Evolutionary conservation across 2,329 filamentous ascomycete genomes (phyloP).

Genomic region (Endocalyx cinctus): DNA sequence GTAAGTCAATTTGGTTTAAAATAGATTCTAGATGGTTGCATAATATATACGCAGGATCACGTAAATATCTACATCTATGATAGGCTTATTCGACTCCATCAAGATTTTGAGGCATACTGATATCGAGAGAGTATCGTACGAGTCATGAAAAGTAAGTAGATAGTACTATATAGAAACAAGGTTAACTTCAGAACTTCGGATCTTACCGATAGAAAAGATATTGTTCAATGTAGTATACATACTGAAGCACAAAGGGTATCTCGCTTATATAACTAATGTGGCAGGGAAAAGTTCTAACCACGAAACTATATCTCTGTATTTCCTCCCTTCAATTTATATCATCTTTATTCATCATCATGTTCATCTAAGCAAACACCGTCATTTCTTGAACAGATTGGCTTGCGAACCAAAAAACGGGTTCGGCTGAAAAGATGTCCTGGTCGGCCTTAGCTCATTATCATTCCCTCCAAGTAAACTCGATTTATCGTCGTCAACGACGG

Average conservation of each 20-base stretch:
- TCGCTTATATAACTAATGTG: background rate
- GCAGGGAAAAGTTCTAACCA: background rate
- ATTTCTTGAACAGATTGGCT: conserved; percentile 32
- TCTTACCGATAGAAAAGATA: too few relatives aligned
- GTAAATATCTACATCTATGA: too few relatives aligned
- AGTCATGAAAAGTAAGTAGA: too few relatives aligned
- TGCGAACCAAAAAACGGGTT: conserved; percentile 39
- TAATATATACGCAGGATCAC: too few relatives aligned
- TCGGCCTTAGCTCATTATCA: too few relatives aligned
- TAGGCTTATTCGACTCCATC: too few relatives aligned
- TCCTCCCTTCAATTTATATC: background rate
- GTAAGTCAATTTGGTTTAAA: too few relatives aligned
- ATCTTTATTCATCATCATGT: background rate
- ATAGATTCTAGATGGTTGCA: too few relatives aligned
- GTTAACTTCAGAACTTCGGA: background rate
- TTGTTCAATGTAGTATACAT: too few relatives aligned
- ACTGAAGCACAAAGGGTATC: background rate
- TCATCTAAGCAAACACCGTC: conserved; percentile 4
- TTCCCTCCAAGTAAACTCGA: conserved; percentile 10
- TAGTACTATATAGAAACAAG: too few relatives aligned
- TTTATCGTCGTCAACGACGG: conserved; percentile 17
- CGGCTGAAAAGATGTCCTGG: conserved; percentile 38
- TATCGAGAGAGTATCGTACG: too few relatives aligned
- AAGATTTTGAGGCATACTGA: too few relatives aligned
- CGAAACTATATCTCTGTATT: background rate